Base-by-base conservation (phyloP, 2,329 filamentous ascomycete genomes). In the Pezicula rhizophila region DNA sequence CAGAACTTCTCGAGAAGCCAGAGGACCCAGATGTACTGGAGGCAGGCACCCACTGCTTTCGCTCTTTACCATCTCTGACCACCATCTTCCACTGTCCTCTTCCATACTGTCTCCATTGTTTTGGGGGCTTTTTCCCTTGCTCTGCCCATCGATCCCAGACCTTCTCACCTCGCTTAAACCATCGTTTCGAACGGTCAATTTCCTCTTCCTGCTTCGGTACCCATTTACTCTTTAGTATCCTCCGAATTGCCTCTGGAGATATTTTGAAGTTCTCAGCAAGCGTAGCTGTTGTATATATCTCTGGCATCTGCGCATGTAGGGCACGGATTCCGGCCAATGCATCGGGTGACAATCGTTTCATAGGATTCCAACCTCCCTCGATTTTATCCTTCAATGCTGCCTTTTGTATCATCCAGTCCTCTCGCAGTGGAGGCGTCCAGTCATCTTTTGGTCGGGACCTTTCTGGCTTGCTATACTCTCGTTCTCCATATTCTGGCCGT, bases 291-390 rank as follows among this genome's bases (percentile, higher is more conserved):
- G 85, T 87, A 70, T 90, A 96, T 49, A 78, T 75, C 2, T 85
- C 77, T 0, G 92, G 89, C 54, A 89, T 85, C 58, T 89, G 83
- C 23, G 77, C 72, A 66, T 96, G 82, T 31, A 99, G 74, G 17
- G 87, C 84, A 38, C 90, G 83, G 58, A 99, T 95, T 38, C 90
- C 91, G n/a, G 87, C 84, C 28, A 96, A 74, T 1, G 91, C 89
- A 66, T 97, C 92, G 0, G 93, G 93, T 0, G 93, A 97, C 8
- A 99, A 77, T 50, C 84, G 84, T 68, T 95, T 96, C 43, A 79
- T 78, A 26, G 93, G 92, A 25, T 77, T 76, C 91, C 92, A 99
- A 8, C 84, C 82, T 7, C 84, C 79, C 2, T 81, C 81, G 56
- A 96, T 93, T 62, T 97, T 99, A 52, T 79, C 68, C 59, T 84